Base-by-base conservation (phyloP, 208 protist species). In the Leptomonas pyrrhocoris region DNA sequence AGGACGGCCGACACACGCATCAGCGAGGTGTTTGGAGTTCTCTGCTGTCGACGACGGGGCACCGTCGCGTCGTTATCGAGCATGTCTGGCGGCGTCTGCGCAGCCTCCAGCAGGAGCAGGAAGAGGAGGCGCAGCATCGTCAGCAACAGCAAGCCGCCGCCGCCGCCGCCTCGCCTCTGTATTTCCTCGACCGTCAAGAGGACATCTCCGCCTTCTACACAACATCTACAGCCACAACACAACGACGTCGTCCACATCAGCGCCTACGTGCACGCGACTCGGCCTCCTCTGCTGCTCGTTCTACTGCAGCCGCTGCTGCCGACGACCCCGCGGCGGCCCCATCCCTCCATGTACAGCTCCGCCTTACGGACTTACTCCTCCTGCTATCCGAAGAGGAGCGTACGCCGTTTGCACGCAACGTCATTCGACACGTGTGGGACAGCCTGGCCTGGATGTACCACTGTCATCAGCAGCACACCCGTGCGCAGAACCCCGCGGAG, bases 401-500 rank as follows among this genome's bases (percentile, higher is more conserved):
- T 21, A 74, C 55, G 16, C 57, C 60, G 31, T 60, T 74, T 27
- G 64, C 56, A 25, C 61, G 62, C 42, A 57, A 62, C 64, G 75
- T 69, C 21, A 50, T 79, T n/a, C 56, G 69, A 16, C 56, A 79
- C 21, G 55, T 77, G 19, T 85, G 80, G 80, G 45, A 68, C 34
- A 79, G 73, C 19, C 51, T 85, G 16, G 71, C 75, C 15, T 85
- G 80, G 75, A 73, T 79, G 63, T 81, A 85, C 65, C 71, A 81
- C 76, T 75, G 82, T 61, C 60, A 74, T 16, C 73, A 77, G 27
- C 57, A 69, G 48, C 63, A 72, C 51, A 45, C 50, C 7, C 46
- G 55, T 13, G 51, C 11, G 28, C 57, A 74, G 42, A 19, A 73
- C 43, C 55, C 31, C 0, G 55, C 42, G 49, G 40, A 55, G 51